These are phyloP conservation scores for Clathrospora elynae DNA, from an alignment of 2,329 filamentous ascomycete species.

Conservation along the genomic window DNA sequence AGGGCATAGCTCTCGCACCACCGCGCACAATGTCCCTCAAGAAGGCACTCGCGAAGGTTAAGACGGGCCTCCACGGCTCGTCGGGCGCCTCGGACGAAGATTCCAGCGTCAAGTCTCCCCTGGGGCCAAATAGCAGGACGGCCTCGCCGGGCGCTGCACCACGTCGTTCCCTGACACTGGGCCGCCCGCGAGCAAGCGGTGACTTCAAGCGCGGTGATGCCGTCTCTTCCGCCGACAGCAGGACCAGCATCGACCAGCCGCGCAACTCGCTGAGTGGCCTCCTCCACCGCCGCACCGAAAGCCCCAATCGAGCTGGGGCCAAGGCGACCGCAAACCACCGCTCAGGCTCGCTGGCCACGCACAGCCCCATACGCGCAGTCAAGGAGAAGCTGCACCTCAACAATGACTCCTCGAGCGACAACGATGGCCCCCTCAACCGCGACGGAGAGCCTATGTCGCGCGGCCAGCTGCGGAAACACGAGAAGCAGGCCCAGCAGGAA, in stretches of 20 bases:
- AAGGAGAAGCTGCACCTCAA: slow-evolving; percentile 50
- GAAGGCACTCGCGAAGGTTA: slow-evolving; percentile 53
- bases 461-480: slow-evolving; percentile 57
- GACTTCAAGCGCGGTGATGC: slow-evolving; percentile 42
- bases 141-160: slow-evolving; percentile 35
- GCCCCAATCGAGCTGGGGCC: slow-evolving; percentile 36
- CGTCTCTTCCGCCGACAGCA: slow-evolving; percentile 37
- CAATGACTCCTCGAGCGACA: slow-evolving; percentile 41
- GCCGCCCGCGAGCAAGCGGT: slow-evolving; percentile 36
- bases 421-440: slow-evolving; percentile 52
- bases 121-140: slow-evolving; percentile 31
- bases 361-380: slow-evolving; percentile 49
- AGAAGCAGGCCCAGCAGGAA: slow-evolving; percentile 53
- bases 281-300: slow-evolving; percentile 46
- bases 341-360: slow-evolving; percentile 34
- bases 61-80: slow-evolving; percentile 42
- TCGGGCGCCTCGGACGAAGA: slow-evolving; percentile 45
- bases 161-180: slow-evolving; percentile 35
- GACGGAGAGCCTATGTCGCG: slow-evolving; percentile 57
- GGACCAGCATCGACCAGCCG: slow-evolving; percentile 38
- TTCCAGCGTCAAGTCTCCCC: slow-evolving; percentile 36
- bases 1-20: slow-evolving; percentile 30
- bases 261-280: slow-evolving; percentile 41
- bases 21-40: slow-evolving; percentile 48
- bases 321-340: slow-evolving; percentile 31